Evolutionary conservation across 2,329 filamentous ascomycete genomes (phyloP).

Genomic region (Aspergillus awamori): DNA sequence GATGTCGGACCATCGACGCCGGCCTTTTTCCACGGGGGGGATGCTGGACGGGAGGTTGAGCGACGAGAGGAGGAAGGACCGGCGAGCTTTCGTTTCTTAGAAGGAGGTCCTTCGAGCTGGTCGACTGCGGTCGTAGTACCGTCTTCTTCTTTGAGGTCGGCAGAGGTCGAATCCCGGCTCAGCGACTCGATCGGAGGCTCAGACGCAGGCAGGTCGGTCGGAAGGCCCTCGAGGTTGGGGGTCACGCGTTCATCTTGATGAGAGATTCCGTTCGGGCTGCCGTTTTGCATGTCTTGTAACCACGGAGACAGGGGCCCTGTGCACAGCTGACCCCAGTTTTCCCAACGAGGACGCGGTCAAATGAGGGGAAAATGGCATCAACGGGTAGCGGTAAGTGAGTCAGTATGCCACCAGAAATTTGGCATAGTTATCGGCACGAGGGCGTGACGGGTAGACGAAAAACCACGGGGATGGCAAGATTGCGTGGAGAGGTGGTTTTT

Average conservation of each 20-base stretch:
- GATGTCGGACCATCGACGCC: constrained; percentile 84
- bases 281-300: constrained; percentile 53
- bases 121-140: constrained; percentile 26
- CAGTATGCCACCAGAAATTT: constrained; percentile 43
- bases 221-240: constrained; percentile 29
- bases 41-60: constrained; percentile 53
- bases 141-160: constrained; percentile 35
- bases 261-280: constrained; percentile 44
- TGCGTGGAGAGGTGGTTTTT: constrained; percentile 48
- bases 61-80: constrained; percentile 38
- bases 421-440: constrained; percentile 48
- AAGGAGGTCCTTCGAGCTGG: constrained; percentile 44
- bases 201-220: constrained; percentile 24
- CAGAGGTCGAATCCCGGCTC: constrained; percentile 28
- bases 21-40: constrained; percentile 91
- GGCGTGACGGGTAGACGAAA: constrained; percentile 44
- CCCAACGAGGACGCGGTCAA: constrained; percentile 44
- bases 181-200: constrained; percentile 28
- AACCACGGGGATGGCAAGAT: constrained; percentile 33
- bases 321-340: constrained; percentile 49
- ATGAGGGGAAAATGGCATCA: constrained; percentile 44
- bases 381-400: constrained; percentile 38
- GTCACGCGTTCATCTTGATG: constrained; percentile 45
- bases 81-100: constrained; percentile 50
- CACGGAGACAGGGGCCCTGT: constrained; percentile 47